Evolutionary conservation across 1,284 basidiomycete species (phyloP), one percentile per base, ranked within the genome.

Genomic region (Grifola frondosa): DNA sequence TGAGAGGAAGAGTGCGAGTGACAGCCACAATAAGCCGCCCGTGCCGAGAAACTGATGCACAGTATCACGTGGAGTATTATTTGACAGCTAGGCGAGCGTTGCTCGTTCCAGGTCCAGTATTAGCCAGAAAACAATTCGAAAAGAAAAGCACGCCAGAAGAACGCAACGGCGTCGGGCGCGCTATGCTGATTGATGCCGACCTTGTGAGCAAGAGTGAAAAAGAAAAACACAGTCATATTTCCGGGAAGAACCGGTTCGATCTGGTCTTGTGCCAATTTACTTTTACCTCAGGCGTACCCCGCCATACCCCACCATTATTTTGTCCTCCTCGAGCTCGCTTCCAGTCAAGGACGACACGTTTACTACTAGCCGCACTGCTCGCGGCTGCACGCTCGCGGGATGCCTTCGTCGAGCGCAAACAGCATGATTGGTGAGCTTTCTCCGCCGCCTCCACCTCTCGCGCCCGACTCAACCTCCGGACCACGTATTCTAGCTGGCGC

Each of bases 381-480:
- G 73, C 73, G 69, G 64, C 65, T 58, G 74, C 75, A 78, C 78
- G 78, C 77, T 69, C 70, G 73, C 77, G 74, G 69, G 67, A 84
- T 85, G 84, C 70, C 51, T 50, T 53, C 74, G 61, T 67, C 70
- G 80, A 79, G 80, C 61, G 74, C 79, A 58, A 76, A 84, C 73
- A 87, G 84, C 70, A 84, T 88, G 78, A 81, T 88, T 65, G 80
- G 79, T 81, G 56, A 49, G 70, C 24, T 37, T 47, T 37, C 41
- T 37, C 26, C 21, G 19, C 26, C 20, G 12, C 29, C 20, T 25
- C 17, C 30, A 28, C 41, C 41, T 37, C 30, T 22, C 30, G 19
- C 21, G 6, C 36, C 38, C 42, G 35, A 37, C 35, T 30, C 44
- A 31, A 44, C 36, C 20, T 15, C 32, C 33, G 29, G 37, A 30